Evolutionary conservation across 108 stramenopile species (phyloP), one percentile per base, ranked within the genome.

Genomic region (Skeletonema costatum): DNA sequence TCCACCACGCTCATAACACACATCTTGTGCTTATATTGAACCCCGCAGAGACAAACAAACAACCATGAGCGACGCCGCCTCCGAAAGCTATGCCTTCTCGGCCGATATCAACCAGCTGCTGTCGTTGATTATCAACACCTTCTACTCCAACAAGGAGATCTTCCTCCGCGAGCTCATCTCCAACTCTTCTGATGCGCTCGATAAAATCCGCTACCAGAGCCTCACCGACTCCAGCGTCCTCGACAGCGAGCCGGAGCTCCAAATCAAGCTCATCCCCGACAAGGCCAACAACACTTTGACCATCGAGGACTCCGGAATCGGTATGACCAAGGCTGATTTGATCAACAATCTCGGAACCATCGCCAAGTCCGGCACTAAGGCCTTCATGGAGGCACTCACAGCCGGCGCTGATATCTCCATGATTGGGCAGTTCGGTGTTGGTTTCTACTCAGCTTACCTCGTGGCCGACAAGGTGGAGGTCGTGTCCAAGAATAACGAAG

Each of bases 401-500:
- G 98, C 98, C 70, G 99, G 99, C 33, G 99, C 99, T 16, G 99
- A 99, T 68, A 99, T 99, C 80, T 95, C 93, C 83, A 99, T 99
- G 98, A 99, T 99, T 86, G 99, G 99, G 50, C 99, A 99, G 86
- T 99, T 99, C 88, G 99, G 99, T 72, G 99, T 99, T 42, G 99
- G 99, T 77, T 99, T 99, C 92, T 99, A 99, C 93, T 99, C 99
- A 9, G 99, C 99, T 36, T 99, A 98, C 88, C 88, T 99, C 61
- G 99, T 99, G 33, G 99, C 99, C 31, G 99, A 99, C 76, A 93
- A 91, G 84, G 99, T 99, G 38, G 95, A 92, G 69, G 99, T 99
- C 31, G 81, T 93, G 30, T 98, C 98, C 50, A 99, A 99, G 95
- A 77, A 92, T 87, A 97, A 99, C 86, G 97, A 97, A 53, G 97